Base-by-base conservation (phyloP, 2,329 filamentous ascomycete species). In the Colletotrichum zoysiae region DNA sequence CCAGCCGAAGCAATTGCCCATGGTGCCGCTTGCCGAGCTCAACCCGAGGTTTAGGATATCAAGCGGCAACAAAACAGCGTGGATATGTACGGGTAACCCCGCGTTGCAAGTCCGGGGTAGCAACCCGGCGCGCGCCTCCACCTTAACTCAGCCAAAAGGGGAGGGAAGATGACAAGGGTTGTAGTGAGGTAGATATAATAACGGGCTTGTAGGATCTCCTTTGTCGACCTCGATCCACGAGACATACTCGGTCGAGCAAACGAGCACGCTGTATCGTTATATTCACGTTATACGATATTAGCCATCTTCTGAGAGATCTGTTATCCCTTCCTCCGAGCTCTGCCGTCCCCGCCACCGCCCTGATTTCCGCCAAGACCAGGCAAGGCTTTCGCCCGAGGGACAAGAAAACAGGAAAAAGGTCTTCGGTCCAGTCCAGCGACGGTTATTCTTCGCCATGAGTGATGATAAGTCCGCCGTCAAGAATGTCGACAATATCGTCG, bases 51-150 rank as follows among this genome's bases (percentile, higher is more conserved):
- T 55, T 40, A 18, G 38, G 18, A 65, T 59, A n/a, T 38, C 38
- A 26, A 55, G 44, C 20, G 44, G 65, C 65, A 23, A 60, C 53
- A 59, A 46, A 14, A n/a, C 46, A 40, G 46, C 23, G 69, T 69
- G 69, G 65, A 69, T 62, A 30, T 60, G 51, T 60, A 71, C 11
- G 46, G n/a, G 11, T 48, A 48, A 1, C 65, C 69, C 69, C 69
- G 65, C 65, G 69, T 56, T 56, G 53, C 23, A 33, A 30, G 59
- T 71, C 68, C 33, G 64, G 68, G 68, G 64, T 71, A 67, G 42
- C 30, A 33, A 23, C 46, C 18, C 18, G 38, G 44, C 33, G 44
- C 69, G 46, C 23, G 44, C 69, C 46, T 68, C 65, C 59, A 60
- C 65, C 62, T 20, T 4, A 30, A 30, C 30, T n/a, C n/a, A n/a